Conservation (phyloP, 169 alveolate species). For the Plasmodium cynomolgi region DNA sequence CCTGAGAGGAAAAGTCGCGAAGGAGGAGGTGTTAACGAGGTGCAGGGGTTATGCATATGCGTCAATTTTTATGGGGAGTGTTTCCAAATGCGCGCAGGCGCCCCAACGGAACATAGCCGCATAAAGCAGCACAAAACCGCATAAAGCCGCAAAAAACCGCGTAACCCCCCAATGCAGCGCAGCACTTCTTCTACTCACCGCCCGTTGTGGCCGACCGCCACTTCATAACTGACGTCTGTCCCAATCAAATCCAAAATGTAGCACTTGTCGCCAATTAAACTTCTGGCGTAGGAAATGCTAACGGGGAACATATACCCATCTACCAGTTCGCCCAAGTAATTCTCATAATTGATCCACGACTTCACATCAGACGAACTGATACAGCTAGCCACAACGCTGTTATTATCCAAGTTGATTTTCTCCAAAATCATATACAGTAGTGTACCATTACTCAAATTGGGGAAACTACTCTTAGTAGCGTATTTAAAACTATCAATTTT, state of each 20-base stretch:
- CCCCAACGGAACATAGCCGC: not conserved
- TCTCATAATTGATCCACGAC: slow-evolving; percentile 83
- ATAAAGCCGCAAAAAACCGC: not conserved
- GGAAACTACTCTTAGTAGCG: slow-evolving; percentile 82
- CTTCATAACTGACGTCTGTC: slow-evolving; percentile 75
- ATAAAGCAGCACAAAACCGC: not conserved
- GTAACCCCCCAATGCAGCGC: not conserved
- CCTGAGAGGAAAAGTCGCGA: slow-evolving; percentile 15
- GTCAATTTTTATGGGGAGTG: not conserved
- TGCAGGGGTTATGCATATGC: not conserved
- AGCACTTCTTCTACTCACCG: slow-evolving; percentile 43
- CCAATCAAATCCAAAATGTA: slow-evolving; percentile 79
- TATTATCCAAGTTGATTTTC: slow-evolving; percentile 57
- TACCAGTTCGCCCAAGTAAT: slow-evolving; percentile 82
- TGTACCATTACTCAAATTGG: slow-evolving; percentile 77
- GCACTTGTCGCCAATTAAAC: slow-evolving; percentile 73
- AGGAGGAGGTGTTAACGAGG: not conserved
- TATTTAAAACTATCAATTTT: slow-evolving; percentile 82
- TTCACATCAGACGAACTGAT: slow-evolving; percentile 78
- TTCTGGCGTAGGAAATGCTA: slow-evolving; percentile 69
- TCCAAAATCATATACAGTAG: slow-evolving; percentile 78
- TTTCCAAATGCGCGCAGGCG: not conserved
- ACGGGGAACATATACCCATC: slow-evolving; percentile 79
- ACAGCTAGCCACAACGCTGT: slow-evolving; percentile 78
- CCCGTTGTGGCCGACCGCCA: slow-evolving; percentile 85